phyloP scores from a whole-genome alignment of 306 rosid species.

The Lathyrus tuberosus region DNA sequence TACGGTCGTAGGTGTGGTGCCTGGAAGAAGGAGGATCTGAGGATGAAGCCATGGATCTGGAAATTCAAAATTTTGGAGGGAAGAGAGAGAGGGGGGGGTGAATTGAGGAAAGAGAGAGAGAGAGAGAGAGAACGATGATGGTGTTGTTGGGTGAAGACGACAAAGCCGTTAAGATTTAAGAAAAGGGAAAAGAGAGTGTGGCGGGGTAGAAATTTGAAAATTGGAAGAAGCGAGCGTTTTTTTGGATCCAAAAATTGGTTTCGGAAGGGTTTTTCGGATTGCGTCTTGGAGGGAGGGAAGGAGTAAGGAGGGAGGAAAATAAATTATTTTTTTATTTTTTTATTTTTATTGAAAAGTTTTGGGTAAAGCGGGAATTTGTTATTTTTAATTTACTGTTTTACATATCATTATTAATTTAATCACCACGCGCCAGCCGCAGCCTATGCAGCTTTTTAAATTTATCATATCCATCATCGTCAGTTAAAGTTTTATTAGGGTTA shows the following conservation, averaged over 20 bases:
- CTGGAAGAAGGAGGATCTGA: constrained; percentile 48
- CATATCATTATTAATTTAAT: too few species aligned
- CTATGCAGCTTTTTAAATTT: too few species aligned
- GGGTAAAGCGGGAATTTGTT: constrained; percentile 5
- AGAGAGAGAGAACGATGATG: constrained; percentile 1
- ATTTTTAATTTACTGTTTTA: background rate
- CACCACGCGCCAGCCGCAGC: background rate
- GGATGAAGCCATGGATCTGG: constrained; percentile 45
- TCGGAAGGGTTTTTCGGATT: background rate
- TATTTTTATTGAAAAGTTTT: background rate
- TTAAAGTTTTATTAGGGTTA: background rate
- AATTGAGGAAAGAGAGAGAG: background rate
- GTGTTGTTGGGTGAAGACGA: background rate
- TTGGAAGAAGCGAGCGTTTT: constrained; percentile 23
- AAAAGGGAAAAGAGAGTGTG: constrained; percentile 8
- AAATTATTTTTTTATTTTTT: background rate
- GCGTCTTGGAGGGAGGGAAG: constrained; percentile 26
- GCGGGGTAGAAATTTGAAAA: constrained; percentile 58
- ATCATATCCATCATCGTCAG: too few species aligned
- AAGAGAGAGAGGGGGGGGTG: background rate
- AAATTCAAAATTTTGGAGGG: constrained; percentile 29
- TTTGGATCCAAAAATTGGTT: constrained; percentile 1
- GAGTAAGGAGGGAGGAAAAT: background rate
- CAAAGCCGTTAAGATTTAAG: constrained; percentile 35
- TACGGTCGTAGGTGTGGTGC: constrained; percentile 55